Base-by-base conservation (phyloP, 1,284 basidiomycete species). In the Cystobasidium pallidum region DNA sequence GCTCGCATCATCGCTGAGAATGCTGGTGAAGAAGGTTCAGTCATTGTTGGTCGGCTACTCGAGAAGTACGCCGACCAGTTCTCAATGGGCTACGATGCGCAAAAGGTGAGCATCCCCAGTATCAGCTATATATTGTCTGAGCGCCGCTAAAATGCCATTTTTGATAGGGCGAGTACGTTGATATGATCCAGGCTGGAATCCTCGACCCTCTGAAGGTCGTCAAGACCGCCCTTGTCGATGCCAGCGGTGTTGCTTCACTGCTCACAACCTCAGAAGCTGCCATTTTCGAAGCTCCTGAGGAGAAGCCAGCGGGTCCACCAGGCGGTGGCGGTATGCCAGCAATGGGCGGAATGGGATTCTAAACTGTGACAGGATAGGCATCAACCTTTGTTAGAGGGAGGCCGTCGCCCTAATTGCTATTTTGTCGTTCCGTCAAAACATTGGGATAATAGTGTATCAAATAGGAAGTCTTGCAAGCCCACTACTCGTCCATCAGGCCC, bases 171-270 rank as follows among this genome's bases (percentile, higher is more conserved):
- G 90, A 95, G 83, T 97, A 92, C 81, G 88, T 90, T 66, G 92
- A 98, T 83, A 94, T 98, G 91, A 90, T 97, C 82, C 86, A 88
- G 81, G 86, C 88, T 47, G 95, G 95, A 81, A 96, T 99, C 78
- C 89, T 99, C 65, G 94, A 81, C 70, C 76, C 74, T n/a, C 57
- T 73, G 55, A 67, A 77, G 59, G 93, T 96, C 66, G 92, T 95
- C 68, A 78, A 79, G 76, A 94, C 92, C 8, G 92, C 92, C 1
- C 84, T 95, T n/a, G 87, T 92, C 2, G 93, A 95, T 80, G 92
- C 93, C 0, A 85, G 80, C 15, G 83, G 80, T 58, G 76, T 79
- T 66, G 72, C 77, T 32, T 76, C 89, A 77, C 83, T 99, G 81
- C 84, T 99, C 82, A 94, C 92, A 55, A 99, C 94, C 55, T 91